phyloP scores from a whole-genome alignment of 2,329 filamentous ascomycete genomes.

The Arthrinium phaeospermum region DNA sequence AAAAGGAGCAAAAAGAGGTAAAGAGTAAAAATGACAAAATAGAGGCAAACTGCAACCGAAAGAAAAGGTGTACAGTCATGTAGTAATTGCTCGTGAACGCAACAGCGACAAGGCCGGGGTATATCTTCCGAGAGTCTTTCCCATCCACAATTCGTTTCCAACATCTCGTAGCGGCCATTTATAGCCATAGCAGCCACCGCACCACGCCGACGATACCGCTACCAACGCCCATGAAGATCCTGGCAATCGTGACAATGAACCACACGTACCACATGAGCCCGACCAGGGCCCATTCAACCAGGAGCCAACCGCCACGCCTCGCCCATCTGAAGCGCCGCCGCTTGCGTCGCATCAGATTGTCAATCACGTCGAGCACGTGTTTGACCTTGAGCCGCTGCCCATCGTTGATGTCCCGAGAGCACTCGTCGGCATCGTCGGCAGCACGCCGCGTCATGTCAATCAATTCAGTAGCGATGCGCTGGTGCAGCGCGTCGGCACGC shows the following conservation, averaged over 20 bases:
- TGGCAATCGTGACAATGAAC: conserved; percentile 81
- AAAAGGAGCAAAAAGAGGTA: not conserved
- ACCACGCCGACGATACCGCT: conserved; percentile 64
- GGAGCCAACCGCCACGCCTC: conserved; percentile 76
- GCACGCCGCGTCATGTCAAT: conserved; percentile 67
- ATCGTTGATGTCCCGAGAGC: conserved; percentile 76
- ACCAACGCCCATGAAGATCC: conserved; percentile 67
- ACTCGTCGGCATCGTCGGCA: conserved; percentile 80
- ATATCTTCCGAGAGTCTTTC: not conserved
- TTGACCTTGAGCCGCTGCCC: conserved; percentile 82
- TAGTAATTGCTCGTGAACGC: not conserved
- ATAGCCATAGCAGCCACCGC: conserved; percentile 87
- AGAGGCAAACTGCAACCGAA: not conserved
- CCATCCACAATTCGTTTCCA: not conserved
- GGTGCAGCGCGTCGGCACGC: conserved; percentile 53
- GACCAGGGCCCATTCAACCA: conserved; percentile 86
- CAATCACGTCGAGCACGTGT: conserved; percentile 77
- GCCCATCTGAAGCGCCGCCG: conserved; percentile 74
- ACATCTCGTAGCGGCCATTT: conserved; percentile 31
- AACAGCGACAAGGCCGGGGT: not conserved
- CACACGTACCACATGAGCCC: conserved; percentile 95
- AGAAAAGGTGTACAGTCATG: not conserved
- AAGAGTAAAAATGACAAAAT: not conserved
- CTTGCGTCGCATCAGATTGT: conserved; percentile 75
- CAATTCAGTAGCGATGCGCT: conserved; percentile 57